Evolutionary conservation across 176 grass and related monocot genomes (phyloP).

Genomic region (Triticum dicoccoides): DNA sequence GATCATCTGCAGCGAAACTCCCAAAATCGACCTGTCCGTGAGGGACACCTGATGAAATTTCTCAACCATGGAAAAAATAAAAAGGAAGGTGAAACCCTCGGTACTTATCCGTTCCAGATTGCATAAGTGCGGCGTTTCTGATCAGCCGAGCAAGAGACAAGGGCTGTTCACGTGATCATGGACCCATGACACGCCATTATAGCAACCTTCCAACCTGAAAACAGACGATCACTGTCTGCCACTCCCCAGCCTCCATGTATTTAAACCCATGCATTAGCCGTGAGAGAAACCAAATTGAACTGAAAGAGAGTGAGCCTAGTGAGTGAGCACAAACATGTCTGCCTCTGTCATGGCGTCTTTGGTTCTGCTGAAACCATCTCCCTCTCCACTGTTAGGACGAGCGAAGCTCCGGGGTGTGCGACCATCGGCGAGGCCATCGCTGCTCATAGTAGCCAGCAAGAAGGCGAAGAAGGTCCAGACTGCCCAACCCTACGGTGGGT

Average conservation of each 20-base stretch:
- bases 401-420: not conserved
- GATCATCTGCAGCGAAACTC: not conserved
- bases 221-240: not conserved
- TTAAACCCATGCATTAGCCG: conserved; percentile 12
- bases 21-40: not conserved
- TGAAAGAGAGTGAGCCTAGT: not conserved
- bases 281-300: not conserved
- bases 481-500: conserved; percentile 41
- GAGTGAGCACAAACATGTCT: conserved; percentile 5
- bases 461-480: conserved; percentile 64
- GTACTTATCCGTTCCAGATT: conserved; percentile 23
- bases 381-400: not conserved
- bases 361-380: conserved; percentile 25
- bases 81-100: not conserved
- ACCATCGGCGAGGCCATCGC: not conserved
- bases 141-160: conserved; percentile 9
- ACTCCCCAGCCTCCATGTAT: conserved; percentile 6
- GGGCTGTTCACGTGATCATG: conserved; percentile 27
- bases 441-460: conserved; percentile 16
- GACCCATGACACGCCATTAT: conserved; percentile 27
- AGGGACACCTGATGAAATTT: not conserved
- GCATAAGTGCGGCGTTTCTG: not conserved
- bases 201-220: conserved; percentile 21
- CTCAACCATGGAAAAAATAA: not conserved
- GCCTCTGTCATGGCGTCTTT: conserved; percentile 28